phyloP scores from a whole-genome alignment of 2,329 filamentous ascomycete species.

The Ceratocystis variospora region DNA sequence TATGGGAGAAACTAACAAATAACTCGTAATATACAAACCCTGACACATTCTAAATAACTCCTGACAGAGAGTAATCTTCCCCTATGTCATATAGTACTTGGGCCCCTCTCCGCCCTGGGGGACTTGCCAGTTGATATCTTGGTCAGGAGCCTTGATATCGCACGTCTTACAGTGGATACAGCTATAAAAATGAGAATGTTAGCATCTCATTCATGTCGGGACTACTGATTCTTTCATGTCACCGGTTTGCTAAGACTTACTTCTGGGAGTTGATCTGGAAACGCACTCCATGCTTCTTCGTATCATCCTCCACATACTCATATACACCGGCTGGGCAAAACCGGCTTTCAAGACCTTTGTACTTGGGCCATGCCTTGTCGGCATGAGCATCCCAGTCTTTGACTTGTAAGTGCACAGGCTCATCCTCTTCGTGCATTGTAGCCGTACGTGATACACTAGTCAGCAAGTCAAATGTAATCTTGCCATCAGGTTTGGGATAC shows the following conservation, averaged over 20 bases:
- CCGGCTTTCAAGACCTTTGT: constrained; percentile 84
- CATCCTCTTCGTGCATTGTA: constrained; percentile 97
- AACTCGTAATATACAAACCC: too few species aligned
- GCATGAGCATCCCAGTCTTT: constrained; percentile 90
- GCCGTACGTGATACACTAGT: constrained; percentile 91
- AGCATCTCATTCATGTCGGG: constrained; percentile 1
- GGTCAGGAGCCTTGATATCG: constrained; percentile 92
- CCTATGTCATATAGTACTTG: constrained; percentile 55
- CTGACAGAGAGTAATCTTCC: neutral
- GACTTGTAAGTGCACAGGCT: constrained; percentile 91
- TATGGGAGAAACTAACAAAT: too few species aligned
- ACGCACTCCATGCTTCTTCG: constrained; percentile 72
- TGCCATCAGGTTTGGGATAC: constrained; percentile 91
- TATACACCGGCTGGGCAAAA: constrained; percentile 98
- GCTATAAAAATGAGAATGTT: constrained; percentile 34
- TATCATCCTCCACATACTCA: constrained; percentile 88
- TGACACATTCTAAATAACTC: too few species aligned
- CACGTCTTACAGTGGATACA: constrained; percentile 99
- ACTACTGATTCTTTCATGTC: neutral
- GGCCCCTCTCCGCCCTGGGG: constrained; percentile 78
- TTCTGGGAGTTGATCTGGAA: constrained; percentile 98
- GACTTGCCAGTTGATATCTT: constrained; percentile 96
- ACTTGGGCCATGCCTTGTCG: constrained; percentile 66
- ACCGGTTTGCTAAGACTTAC: constrained; percentile 41
- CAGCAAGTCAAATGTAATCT: constrained; percentile 89